Evolutionary conservation across 768 basidiomycete genomes (phyloP).

Genomic region (Calocybe gangraenosa): DNA sequence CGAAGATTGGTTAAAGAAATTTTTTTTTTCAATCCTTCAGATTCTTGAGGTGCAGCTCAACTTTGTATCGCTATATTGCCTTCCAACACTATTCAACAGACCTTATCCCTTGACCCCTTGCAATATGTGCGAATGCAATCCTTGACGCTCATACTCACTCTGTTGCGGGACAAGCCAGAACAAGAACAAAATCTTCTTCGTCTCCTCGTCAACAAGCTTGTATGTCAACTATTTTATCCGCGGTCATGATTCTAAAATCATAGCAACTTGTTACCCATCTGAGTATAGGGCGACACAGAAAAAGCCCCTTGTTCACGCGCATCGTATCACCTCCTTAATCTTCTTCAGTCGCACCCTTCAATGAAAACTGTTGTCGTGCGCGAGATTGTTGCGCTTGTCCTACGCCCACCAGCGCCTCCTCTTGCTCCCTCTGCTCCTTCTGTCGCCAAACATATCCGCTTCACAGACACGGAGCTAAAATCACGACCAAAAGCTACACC

Average conservation of each 20-base stretch:
- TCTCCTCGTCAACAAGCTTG: slow-evolving; percentile 92
- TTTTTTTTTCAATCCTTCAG: slow-evolving; percentile 89
- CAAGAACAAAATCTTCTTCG: slow-evolving; percentile 96
- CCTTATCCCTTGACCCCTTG: slow-evolving; percentile 78
- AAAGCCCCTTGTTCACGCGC: slow-evolving; percentile 84
- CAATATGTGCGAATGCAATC: slow-evolving; percentile 86
- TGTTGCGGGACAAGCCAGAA: slow-evolving; percentile 88
- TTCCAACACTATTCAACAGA: slow-evolving; percentile 34
- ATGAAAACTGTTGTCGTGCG: slow-evolving; percentile 91
- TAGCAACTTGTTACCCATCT: background rate
- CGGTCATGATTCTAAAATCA: background rate
- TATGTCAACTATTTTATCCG: slow-evolving; percentile 28
- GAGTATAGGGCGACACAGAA: slow-evolving; percentile 77
- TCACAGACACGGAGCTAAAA: slow-evolving; percentile 34
- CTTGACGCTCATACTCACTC: slow-evolving; percentile 68
- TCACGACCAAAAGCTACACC: slow-evolving; percentile 28
- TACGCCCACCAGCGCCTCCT: slow-evolving; percentile 50
- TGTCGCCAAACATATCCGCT: slow-evolving; percentile 47
- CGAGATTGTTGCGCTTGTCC: slow-evolving; percentile 77
- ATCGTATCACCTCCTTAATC: slow-evolving; percentile 84
- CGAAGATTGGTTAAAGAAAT: slow-evolving; percentile 98
- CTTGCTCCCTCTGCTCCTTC: slow-evolving; percentile 29
- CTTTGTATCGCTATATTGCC: background rate
- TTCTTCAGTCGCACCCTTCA: slow-evolving; percentile 85
- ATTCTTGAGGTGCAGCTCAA: slow-evolving; percentile 68